Evolutionary conservation across 352 stramenopile species (phyloP).

Genomic region (Plasmopara viticola): DNA sequence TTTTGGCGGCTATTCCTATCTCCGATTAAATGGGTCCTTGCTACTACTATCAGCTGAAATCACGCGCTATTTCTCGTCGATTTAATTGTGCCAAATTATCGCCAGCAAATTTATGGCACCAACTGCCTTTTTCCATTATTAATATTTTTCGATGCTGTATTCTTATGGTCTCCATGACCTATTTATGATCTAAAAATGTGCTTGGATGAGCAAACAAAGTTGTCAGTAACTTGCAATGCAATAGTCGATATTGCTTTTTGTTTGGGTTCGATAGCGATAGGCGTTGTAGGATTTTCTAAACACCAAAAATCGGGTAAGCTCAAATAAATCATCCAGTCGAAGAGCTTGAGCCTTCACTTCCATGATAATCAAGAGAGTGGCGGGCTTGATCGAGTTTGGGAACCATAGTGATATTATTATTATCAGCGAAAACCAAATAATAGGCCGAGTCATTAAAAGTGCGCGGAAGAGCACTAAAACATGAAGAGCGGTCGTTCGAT

Average conservation of each 20-base stretch:
- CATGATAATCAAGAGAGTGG: neutral
- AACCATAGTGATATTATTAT: constrained; percentile 1
- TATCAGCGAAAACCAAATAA: neutral
- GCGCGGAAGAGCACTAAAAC: neutral
- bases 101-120: neutral
- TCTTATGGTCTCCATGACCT: neutral
- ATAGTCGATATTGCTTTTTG: neutral
- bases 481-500: neutral
- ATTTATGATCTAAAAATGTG: neutral
- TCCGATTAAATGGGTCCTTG: constrained; percentile 1
- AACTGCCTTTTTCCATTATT: neutral
- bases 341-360: neutral
- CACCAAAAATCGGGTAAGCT: neutral
- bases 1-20: constrained; percentile 1
- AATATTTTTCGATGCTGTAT: constrained; percentile 4
- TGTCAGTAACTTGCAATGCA: neutral
- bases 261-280: neutral
- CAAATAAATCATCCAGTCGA: neutral
- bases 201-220: neutral
- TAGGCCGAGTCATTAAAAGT: neutral
- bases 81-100: neutral
- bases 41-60: neutral
- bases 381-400: neutral
- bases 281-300: neutral
- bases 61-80: neutral